phyloP scores from a whole-genome alignment of 345 rosid species.

The Eucalyptus polyanthemos region DNA sequence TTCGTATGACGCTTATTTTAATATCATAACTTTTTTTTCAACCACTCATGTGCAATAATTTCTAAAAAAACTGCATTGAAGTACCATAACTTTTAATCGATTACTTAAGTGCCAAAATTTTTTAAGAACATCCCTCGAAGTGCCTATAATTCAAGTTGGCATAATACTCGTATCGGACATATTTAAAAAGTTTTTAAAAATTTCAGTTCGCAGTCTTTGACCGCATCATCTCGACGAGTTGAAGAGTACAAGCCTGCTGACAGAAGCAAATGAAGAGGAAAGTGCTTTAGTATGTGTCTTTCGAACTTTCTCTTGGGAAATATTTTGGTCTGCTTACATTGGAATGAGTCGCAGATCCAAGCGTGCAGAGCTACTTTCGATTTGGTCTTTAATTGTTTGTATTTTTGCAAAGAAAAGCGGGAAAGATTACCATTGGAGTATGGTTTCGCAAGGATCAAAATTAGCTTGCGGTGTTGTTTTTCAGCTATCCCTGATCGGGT shows the following conservation, averaged over 20 bases:
- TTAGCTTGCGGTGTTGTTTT: background rate
- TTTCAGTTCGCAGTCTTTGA: background rate
- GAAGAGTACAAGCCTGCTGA: background rate
- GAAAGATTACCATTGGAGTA: background rate
- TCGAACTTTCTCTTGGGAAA: background rate
- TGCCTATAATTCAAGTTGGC: too few species aligned
- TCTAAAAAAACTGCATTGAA: too few species aligned
- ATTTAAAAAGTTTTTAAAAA: too few species aligned
- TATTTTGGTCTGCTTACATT: background rate
- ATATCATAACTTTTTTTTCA: too few species aligned
- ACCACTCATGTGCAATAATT: too few species aligned
- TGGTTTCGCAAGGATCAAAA: background rate
- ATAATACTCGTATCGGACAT: too few species aligned
- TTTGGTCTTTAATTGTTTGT: background rate
- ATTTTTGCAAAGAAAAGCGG: background rate
- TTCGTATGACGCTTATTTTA: too few species aligned
- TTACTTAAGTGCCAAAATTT: too few species aligned
- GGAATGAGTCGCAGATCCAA: background rate
- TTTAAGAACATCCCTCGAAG: accelerated
- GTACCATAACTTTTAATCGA: accelerated
- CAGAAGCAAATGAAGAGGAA: background rate
- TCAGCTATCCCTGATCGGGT: background rate
- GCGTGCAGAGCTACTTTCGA: background rate
- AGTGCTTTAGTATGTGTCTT: background rate
- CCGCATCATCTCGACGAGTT: constrained; percentile 3